Base-by-base conservation (phyloP, 2,329 filamentous ascomycete species). In the Elsinoe fawcettii region DNA sequence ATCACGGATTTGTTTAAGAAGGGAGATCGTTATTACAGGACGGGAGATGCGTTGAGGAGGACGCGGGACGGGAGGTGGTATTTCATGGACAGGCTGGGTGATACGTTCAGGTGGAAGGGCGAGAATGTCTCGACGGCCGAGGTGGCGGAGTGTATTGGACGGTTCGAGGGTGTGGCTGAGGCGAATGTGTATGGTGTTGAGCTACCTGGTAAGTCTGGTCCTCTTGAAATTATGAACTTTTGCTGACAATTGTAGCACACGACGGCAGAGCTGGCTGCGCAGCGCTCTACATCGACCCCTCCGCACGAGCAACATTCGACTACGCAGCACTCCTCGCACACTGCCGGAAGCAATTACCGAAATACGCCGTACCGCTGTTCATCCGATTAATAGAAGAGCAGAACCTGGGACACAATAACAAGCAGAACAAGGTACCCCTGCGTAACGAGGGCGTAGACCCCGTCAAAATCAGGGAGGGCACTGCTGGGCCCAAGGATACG, bases 291-390 rank as follows among this genome's bases (percentile, higher is more conserved):
- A 76, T 88, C 47, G 77, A 78, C 3, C 75, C 79, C 1, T 72
- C 70, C 1, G 69, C 73, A 0, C 73, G 73, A 27, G 66, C 70
- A 0, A 69, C 60, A 0, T 86, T 87, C 39, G 51, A 86, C 67
- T 87, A 82, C 66, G 70, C 74, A 8, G 81, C 72, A 0, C 73
- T 90, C 8, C 71, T 87, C 49, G 76, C 74, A 60, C 79, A 85
- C 65, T 76, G 78, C 2, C 77, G 80, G 5, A 74, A 76, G 12
- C 76, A 81, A 53, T 73, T 91, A 20, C 87, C 88, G 0, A 79
- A 78, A 60, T 91, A 90, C 65, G 88, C 87, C 0, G 85, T 91
- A 1, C 88, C 88, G 0, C 71, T 90, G 1, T 91, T 91, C 71
- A 64, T 90, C 41, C 76, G 87, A 0, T 70, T 88, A 16, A 77